phyloP scores from a whole-genome alignment of 257 asterid genomes.

The Buddleja alternifolia region DNA sequence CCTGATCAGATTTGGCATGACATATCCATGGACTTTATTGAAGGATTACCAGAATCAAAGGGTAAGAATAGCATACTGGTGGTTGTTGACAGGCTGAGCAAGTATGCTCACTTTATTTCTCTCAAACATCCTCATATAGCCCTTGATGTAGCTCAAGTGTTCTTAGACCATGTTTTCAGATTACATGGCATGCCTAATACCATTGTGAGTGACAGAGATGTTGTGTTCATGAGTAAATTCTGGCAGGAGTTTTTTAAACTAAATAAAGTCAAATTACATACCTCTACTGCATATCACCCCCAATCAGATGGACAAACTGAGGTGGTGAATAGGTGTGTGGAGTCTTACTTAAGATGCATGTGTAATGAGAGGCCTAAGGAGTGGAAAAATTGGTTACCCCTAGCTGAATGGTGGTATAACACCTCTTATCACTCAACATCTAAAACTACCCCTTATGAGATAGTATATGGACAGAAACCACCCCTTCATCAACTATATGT shows the following conservation, averaged over 20 bases:
- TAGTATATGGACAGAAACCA: too few relatives aligned
- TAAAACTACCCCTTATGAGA: too few relatives aligned
- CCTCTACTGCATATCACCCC: not conserved
- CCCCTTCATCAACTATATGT: too few relatives aligned
- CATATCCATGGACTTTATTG: conserved; percentile 5
- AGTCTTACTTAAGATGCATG: not conserved
- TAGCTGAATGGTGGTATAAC: too few relatives aligned
- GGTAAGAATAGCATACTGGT: not conserved
- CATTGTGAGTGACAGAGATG: too few relatives aligned
- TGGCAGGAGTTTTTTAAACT: too few relatives aligned
- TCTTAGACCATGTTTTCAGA: not conserved
- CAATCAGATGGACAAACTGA: not conserved
- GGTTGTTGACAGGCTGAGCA: not conserved
- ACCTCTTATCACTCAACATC: too few relatives aligned
- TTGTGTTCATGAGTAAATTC: too few relatives aligned
- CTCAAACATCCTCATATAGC: not conserved
- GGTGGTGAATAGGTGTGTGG: not conserved
- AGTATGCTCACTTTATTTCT: not conserved
- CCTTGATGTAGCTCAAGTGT: not conserved
- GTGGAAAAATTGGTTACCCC: not conserved
- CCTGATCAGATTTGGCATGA: too few relatives aligned
- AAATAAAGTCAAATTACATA: too few relatives aligned
- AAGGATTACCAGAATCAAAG: not conserved
- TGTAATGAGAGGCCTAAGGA: too few relatives aligned
- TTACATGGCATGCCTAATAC: too few relatives aligned